Conservation (phyloP, 2,329 filamentous ascomycete species). For the Coniochaeta sp. region DNA sequence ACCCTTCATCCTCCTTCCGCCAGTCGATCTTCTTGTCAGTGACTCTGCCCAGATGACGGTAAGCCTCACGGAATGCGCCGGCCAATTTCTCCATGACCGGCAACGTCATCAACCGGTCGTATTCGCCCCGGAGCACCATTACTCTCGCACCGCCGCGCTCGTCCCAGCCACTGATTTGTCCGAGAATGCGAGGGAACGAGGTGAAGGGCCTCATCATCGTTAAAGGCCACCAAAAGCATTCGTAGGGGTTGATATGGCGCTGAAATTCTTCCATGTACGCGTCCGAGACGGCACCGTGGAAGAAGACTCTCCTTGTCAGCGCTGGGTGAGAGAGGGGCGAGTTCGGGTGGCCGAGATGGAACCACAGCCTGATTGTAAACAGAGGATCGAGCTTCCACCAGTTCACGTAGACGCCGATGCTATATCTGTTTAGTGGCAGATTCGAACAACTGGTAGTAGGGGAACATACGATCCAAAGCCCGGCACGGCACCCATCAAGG, state of each 20-base stretch:
- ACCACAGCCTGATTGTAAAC: conserved; percentile 36
- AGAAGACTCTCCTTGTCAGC: conserved; percentile 44
- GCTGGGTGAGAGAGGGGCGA: conserved; percentile 43
- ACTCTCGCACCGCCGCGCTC: conserved; percentile 21
- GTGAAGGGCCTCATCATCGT: conserved; percentile 39
- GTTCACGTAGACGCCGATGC: conserved; percentile 33
- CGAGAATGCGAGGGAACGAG: conserved; percentile 30
- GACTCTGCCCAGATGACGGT: conserved; percentile 22
- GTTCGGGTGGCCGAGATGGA: conserved; percentile 41
- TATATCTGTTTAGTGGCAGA: conserved; percentile 11
- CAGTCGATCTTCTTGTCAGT: conserved; percentile 22
- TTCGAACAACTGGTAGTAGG: background rate
- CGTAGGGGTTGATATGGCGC: conserved; percentile 36
- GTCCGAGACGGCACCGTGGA: conserved; percentile 34
- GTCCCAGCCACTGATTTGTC: conserved; percentile 23
- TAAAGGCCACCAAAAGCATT: conserved; percentile 44
- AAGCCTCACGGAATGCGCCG: conserved; percentile 26
- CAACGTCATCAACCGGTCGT: conserved; percentile 33
- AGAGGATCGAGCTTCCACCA: conserved; percentile 39
- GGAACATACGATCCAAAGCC: conserved; percentile 38
- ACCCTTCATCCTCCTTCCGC: background rate
- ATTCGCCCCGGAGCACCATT: conserved; percentile 29
- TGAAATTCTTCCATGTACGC: conserved; percentile 34
- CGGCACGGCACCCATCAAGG: conserved; percentile 38
- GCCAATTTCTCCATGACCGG: conserved; percentile 30